Base-by-base conservation (phyloP, 2,329 filamentous ascomycete species). In the Epichloe baconii region DNA sequence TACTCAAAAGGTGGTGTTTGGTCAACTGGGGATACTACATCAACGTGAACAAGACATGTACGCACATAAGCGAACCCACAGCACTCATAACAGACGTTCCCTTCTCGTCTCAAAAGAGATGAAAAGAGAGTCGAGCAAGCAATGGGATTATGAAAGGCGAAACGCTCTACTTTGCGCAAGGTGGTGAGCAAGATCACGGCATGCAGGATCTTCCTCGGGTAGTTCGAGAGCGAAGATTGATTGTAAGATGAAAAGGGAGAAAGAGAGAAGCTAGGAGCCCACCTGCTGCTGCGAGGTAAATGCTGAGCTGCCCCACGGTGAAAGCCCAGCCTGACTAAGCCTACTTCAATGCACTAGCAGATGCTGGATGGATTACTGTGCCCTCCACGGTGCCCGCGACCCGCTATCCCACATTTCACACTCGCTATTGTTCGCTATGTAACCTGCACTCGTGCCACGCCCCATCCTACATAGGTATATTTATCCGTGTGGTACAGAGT, bases 61-160 rank as follows among this genome's bases (percentile, higher is more conserved):
- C 71, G 76, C 77, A 66, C 76, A 77, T 76, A 80, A 70, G 77
- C 77, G 77, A 80, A 80, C 76, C 77, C 71, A 70, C 67, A 65
- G 69, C 71, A 70, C 73, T 71, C 72, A 68, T 66, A 34, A 44
- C 35, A 38, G 35, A 49, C 48, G 23, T 23, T 11, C 23, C 42
- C 34, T 48, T 17, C 12, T 36, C 15, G 37, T 35, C 35, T 43
- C 43, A 19, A 26, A 50, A 23, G 45, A 59, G 59, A 61, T 58
- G 61, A 62, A 6, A 14, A 26, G 14, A 40, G 35, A 61, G 49
- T 62, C 54, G 64, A 71, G 72, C 68, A 69, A 67, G 70, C 67
- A 66, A 68, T 67, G 70, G 73, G 76, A 80, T 80, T 80, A 78
- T 79, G 73, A 80, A 78, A 73, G 72, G 76, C 73, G 66, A 50